Percentiles rank a stretch among this genome's conserved stretches.
Conservation (phyloP, 2,329 filamentous ascomycete species). For the Phyllosticta citrichinensis region DNA sequence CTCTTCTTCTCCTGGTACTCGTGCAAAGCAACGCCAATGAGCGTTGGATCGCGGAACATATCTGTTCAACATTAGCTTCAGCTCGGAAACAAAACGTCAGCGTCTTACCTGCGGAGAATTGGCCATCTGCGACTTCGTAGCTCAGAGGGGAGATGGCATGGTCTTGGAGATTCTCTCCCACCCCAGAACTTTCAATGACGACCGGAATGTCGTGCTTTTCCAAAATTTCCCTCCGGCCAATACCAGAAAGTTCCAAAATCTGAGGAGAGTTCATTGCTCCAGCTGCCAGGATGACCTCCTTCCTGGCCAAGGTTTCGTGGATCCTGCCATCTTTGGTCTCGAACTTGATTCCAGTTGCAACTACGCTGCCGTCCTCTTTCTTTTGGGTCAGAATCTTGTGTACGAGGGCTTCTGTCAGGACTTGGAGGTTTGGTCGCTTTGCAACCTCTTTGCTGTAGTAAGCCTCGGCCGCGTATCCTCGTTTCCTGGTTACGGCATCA, state of each 20-base stretch:
- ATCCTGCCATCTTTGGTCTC: conserved; percentile 1
- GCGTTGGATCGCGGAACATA: conserved; percentile 16
- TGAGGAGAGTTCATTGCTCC: conserved; percentile 21
- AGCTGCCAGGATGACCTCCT: conserved; percentile 13
- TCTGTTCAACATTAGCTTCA: conserved; percentile 3
- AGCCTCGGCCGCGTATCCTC: conserved; percentile 14
- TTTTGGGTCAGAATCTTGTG: conserved; percentile 2
- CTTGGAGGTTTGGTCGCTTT: conserved; percentile 15
- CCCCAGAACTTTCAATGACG: not conserved
- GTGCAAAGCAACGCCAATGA: conserved; percentile 13
- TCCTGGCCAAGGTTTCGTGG: conserved; percentile 9
- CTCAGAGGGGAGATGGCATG: conserved; percentile 12
- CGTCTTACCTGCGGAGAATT: conserved; percentile 14
- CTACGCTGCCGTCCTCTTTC: conserved; percentile 7
- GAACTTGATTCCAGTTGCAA: conserved; percentile 15
- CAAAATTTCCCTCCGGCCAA: conserved; percentile 13
- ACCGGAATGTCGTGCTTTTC: conserved; percentile 7
- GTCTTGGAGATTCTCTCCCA: conserved; percentile 12
- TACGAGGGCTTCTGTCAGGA: conserved; percentile 10
- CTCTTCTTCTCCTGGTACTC: conserved; percentile 15
- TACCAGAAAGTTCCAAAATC: conserved; percentile 20
- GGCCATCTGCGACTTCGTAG: conserved; percentile 11
- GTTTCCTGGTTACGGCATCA: conserved; percentile 8
- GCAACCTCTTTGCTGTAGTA: conserved; percentile 13
- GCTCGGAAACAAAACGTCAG: not conserved